A percentile compares a stretch with the other conserved stretches of the same genome.
Evolutionary conservation across 805 yeast species (phyloP).

Genomic region (Ogataea saltuana): DNA sequence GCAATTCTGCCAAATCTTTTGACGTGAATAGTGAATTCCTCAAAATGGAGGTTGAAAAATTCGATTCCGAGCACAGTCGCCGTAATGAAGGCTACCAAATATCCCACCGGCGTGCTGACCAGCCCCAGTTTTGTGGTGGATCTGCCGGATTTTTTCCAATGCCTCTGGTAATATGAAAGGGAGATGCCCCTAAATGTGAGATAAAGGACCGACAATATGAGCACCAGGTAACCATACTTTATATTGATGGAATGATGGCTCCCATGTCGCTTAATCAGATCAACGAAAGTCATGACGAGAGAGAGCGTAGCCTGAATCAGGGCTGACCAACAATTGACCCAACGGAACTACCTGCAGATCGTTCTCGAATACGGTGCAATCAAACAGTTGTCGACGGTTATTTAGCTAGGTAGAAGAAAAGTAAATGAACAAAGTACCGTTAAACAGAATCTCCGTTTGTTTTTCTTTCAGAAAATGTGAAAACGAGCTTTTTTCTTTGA

Average conservation of each 20-base stretch:
- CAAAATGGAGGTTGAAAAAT: slow-evolving; percentile 38
- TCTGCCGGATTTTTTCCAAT: slow-evolving; percentile 42
- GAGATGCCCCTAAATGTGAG: slow-evolving; percentile 37
- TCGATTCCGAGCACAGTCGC: slow-evolving; percentile 35
- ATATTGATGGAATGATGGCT: slow-evolving; percentile 56
- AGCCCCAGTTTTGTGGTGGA: slow-evolving; percentile 38
- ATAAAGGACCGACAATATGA: slow-evolving; percentile 45
- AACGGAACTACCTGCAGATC: too few relatives aligned
- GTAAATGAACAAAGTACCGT: too few relatives aligned
- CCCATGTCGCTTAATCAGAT: slow-evolving; percentile 45
- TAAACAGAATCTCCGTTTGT: not conserved
- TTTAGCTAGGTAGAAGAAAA: too few relatives aligned
- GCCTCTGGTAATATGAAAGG: slow-evolving; percentile 34
- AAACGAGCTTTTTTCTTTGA: not conserved
- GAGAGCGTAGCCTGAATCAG: not conserved
- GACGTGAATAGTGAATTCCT: slow-evolving; percentile 38
- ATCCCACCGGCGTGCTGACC: slow-evolving; percentile 35
- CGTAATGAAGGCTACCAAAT: slow-evolving; percentile 29
- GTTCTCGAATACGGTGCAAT: too few relatives aligned
- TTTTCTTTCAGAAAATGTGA: not conserved
- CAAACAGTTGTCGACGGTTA: too few relatives aligned
- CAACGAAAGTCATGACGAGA: not conserved
- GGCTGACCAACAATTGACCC: too few relatives aligned
- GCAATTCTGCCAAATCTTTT: slow-evolving; percentile 66
- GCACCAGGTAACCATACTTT: slow-evolving; percentile 57